phyloP scores from a whole-genome alignment of 768 basidiomycete genomes.

The Symmetrospora coprosmae region DNA sequence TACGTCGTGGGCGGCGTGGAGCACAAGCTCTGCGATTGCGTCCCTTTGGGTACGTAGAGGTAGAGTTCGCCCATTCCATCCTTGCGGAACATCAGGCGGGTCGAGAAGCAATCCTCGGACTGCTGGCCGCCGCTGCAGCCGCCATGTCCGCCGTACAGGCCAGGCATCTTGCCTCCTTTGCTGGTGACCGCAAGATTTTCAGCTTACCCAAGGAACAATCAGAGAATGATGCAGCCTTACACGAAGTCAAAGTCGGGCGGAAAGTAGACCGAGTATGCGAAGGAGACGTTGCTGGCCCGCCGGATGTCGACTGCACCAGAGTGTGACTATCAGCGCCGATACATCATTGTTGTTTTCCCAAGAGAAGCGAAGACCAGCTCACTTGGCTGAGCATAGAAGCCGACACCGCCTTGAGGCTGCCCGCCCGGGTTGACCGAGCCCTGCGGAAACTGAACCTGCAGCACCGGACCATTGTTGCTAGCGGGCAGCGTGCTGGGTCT shows the following conservation, averaged over 20 bases:
- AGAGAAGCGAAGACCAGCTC: background rate
- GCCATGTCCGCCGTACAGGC: constrained; percentile 28
- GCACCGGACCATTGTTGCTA: constrained; percentile 7
- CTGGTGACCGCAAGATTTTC: constrained; percentile 5
- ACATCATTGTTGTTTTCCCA: background rate
- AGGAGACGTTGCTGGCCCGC: constrained; percentile 29
- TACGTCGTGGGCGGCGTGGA: constrained; percentile 15
- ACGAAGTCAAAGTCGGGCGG: constrained; percentile 32
- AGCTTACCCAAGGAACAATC: background rate
- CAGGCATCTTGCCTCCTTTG: constrained; percentile 34
- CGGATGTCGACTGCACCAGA: constrained; percentile 13
- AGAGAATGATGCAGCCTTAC: background rate
- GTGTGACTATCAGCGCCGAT: background rate
- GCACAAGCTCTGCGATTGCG: constrained; percentile 30
- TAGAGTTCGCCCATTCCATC: constrained; percentile 33
- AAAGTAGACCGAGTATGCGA: constrained; percentile 33
- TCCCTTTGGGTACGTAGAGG: constrained; percentile 31
- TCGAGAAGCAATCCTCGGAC: constrained; percentile 32
- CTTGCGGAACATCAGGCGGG: constrained; percentile 31
- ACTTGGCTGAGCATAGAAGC: constrained; percentile 29
- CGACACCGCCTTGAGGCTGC: constrained; percentile 27
- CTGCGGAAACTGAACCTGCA: constrained; percentile 28
- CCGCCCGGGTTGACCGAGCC: constrained; percentile 25
- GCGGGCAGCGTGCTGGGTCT: background rate
- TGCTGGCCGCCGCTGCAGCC: constrained; percentile 30